These are phyloP conservation scores for Acanthamoeba healyi DNA, from an alignment of 208 protist species.

Conservation along the genomic window DNA sequence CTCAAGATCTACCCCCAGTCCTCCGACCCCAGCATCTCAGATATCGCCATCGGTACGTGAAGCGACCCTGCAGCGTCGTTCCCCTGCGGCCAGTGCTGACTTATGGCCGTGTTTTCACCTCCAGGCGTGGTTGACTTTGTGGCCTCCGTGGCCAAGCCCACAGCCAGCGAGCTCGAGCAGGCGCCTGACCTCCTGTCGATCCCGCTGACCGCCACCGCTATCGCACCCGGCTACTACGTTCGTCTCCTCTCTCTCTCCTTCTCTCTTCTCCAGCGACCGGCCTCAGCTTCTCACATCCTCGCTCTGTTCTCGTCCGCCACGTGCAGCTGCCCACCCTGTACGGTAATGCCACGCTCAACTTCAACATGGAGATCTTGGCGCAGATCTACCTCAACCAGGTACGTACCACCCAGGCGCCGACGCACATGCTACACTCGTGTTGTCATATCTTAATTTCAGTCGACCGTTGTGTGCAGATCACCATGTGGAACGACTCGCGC, in stretches of 20 bases:
- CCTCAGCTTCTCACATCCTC: too few species aligned
- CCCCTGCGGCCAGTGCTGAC: neutral
- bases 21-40: neutral
- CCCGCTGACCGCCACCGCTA: neutral
- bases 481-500: neutral
- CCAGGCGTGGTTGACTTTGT: neutral
- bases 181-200: neutral
- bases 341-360: conserved; percentile 29
- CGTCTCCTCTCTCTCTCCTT: neutral
- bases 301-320: neutral
- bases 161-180: neutral
- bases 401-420: too few species aligned
- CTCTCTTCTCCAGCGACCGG: neutral
- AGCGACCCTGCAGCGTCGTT: neutral
- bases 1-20: conserved; percentile 20
- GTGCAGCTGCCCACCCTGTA: neutral
- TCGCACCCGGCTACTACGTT: conserved; percentile 12
- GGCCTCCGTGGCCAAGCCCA: neutral
- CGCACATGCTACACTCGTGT: too few species aligned
- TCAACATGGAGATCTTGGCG: neutral
- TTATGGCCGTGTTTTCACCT: too few species aligned
- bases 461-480: too few species aligned
- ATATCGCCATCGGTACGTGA: neutral
- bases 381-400: conserved; percentile 28
- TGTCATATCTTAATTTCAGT: too few species aligned